Evolutionary conservation across 371 early-diverging fungal species (phyloP), one percentile per base, ranked within the genome.

Genomic region (Rhizopus stolonifer): DNA sequence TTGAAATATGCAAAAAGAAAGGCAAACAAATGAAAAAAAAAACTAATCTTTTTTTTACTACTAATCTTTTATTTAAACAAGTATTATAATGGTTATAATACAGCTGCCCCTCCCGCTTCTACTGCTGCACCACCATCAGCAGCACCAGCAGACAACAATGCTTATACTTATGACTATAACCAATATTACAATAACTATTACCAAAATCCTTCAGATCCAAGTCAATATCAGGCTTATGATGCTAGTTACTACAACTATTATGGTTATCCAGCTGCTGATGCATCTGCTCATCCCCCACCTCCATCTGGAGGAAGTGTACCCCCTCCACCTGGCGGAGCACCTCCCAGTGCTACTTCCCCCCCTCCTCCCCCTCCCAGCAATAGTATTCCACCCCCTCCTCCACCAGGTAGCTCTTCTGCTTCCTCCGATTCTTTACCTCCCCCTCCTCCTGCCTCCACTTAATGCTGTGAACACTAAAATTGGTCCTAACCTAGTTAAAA

Each of bases 171-270:
- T 36, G 56, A 54, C 2, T 61, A 58, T 22, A 51, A 46, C 8
- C 33, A 52, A 15, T 52, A 56, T 25, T 61, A 66, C 22, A 52
- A 36, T 40, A 50, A 36, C 11, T 55, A 59, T 40, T 58, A 54
- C 18, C 67, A 60, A 34, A 51, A 47, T 3, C 43, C 39, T n/a
- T 46, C 49, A 54, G 52, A 43, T 23, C 44, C 42, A 32, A 58
- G 53, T 10, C 31, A 29, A 32, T 66, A 58, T 22, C 65, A 65
- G 33, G 55, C 62, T 32, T 75, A 76, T 23, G 77, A 72, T 48
- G 67, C 69, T 38, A 68, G 68, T 25, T 70, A 68, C 22, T 76
- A 76, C 54, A 65, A 66, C 26, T 68, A 76, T 46, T 72, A 76
- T 49, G 69, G 72, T 24, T 72, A 76, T 60, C 44, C 43, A 23